Base-by-base conservation (phyloP, 2,329 filamentous ascomycete genomes). In the Amphichorda felina region DNA sequence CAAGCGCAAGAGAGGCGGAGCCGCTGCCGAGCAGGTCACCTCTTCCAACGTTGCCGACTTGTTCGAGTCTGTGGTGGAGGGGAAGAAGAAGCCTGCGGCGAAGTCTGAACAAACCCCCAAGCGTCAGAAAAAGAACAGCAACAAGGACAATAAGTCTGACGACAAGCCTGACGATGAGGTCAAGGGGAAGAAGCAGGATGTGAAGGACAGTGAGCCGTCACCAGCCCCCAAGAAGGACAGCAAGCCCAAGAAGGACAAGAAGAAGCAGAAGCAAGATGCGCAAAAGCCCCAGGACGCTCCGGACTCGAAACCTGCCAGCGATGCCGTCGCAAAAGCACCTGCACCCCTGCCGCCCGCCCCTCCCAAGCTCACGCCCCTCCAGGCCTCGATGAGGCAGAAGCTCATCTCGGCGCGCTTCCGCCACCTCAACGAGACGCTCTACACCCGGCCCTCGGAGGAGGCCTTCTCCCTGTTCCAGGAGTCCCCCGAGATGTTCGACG, bases 391-490 rank as follows among this genome's bases (percentile, higher is more conserved):
- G 91, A 80, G 85, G 41, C 81, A 87, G 53, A 98, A 98, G 66
- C 78, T 98, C 43, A 72, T 94, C 42, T 93, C 88, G 8, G 88
- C 91, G 2, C 87, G 91, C 39, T 98, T 98, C 72, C 86, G 91
- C 43, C 87, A 96, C 59, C 77, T 98, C 41, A 98, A 98, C 58
- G 83, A 98, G 64, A 89, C 86, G 0, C 78, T 98, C 11, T 98
- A 98, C 64, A 96, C 89, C 4, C 84, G 80, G 7, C 84, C 88
- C 1, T 98, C 91, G 0, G 66, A 68, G 25, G 78, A 91, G 44
- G 83, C 91, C n/a, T 76, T 91, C 46, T 63, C 71, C 34, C 75
- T 96, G 17, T 96, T 98, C 64, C 67, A 75, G 35, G 68, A 82
- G 24, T 85, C 84, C 34, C 91, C 91, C 0, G 85, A 94, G 53